These are phyloP conservation scores for Spathaspora girioi DNA, from an alignment of 805 yeast species.

Conservation along the genomic window DNA sequence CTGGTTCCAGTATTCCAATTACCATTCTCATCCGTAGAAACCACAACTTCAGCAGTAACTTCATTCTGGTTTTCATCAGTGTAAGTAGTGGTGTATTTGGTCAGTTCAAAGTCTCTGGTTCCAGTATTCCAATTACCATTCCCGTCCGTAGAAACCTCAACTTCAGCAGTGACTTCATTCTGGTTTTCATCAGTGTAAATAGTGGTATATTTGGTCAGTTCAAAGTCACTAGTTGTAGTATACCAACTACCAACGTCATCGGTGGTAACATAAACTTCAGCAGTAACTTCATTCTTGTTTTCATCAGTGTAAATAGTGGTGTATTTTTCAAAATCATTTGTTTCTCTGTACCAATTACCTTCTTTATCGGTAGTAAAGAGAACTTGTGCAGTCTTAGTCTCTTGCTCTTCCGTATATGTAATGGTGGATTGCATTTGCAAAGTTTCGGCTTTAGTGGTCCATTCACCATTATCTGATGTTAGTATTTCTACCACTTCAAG, in stretches of 20 bases:
- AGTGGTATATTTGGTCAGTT: neutral
- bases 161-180: neutral
- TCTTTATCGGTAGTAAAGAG: neutral
- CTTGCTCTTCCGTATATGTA: neutral
- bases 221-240: neutral
- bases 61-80: no score
- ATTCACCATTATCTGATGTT: no score
- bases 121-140: no score
- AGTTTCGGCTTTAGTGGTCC: no score
- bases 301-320: neutral
- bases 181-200: neutral
- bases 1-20: no score
- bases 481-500: no score
- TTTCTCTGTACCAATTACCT: neutral
- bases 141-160: no score
- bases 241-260: neutral
- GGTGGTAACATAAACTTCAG: neutral
- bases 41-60: no score
- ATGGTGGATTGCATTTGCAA: neutral
- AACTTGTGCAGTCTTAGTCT: neutral
- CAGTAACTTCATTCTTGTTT: neutral
- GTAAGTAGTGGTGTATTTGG: no score
- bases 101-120: no score
- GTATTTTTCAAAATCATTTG: neutral
- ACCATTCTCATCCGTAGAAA: no score